These are phyloP conservation scores for Raddia distichophylla DNA, from an alignment of 176 grass and related monocot genomes.

Conservation along the genomic window DNA sequence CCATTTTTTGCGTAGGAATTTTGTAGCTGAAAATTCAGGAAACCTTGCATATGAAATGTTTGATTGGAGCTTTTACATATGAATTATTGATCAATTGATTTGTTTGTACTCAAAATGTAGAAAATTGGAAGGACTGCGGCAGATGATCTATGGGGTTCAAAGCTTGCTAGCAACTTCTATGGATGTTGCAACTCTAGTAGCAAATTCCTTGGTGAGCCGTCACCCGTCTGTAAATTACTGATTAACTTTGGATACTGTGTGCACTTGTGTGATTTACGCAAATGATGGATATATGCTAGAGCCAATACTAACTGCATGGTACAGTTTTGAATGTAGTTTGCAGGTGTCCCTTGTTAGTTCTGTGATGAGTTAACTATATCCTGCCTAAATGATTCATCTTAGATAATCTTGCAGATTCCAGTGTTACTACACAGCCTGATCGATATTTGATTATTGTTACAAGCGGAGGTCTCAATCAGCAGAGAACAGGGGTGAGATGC, in stretches of 20 bases:
- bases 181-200: conserved; percentile 78
- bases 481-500: conserved; percentile 82
- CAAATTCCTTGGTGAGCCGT: conserved; percentile 58
- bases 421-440: conserved; percentile 49
- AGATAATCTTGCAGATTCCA: conserved; percentile 45
- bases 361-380: no score
- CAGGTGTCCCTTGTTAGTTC: no score
- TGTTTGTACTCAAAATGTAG: conserved; percentile 49
- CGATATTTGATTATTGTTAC: conserved; percentile 81
- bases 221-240: no score
- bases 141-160: conserved; percentile 66
- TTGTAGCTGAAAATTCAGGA: no score
- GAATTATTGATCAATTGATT: conserved; percentile 18
- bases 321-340: no score
- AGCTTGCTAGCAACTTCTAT: conserved; percentile 61
- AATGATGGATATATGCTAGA: no score
- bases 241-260: no score
- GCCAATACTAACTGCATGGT: no score
- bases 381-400: no score
- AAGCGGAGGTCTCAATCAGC: conserved; percentile 88
- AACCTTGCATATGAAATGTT: background rate
- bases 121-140: conserved; percentile 7
- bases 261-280: no score
- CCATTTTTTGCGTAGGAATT: background rate
- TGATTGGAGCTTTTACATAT: conserved; percentile 16